Conservation (phyloP, 2,329 filamentous ascomycete species). For the Xenosphaeropsis pyriputrescens region DNA sequence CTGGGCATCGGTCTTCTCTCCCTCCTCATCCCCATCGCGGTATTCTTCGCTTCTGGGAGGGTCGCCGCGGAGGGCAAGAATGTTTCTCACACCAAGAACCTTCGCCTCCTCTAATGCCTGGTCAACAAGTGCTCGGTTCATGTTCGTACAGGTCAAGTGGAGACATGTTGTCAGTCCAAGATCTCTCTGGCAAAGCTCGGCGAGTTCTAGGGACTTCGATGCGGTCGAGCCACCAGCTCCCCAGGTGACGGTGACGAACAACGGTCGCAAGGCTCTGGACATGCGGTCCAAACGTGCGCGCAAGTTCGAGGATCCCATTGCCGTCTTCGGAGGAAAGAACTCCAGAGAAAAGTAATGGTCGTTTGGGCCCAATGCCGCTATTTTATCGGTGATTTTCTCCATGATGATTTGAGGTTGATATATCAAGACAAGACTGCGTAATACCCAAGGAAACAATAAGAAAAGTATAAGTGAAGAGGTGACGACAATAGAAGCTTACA, state of each 20-base stretch:
- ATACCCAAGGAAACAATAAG: too few species aligned
- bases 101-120: constrained; percentile 84
- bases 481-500: not conserved
- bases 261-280: constrained; percentile 75
- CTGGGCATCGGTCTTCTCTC: constrained; percentile 34
- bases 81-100: constrained; percentile 80
- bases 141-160: constrained; percentile 95
- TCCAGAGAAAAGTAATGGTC: constrained; percentile 89
- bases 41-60: constrained; percentile 86
- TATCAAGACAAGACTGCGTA: not conserved
- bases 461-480: not conserved
- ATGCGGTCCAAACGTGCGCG: constrained; percentile 89
- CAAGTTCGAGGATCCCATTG: constrained; percentile 89
- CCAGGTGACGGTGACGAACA: constrained; percentile 98
- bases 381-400: constrained; percentile 89
- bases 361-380: constrained; percentile 72
- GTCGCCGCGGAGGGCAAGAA: constrained; percentile 81
- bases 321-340: constrained; percentile 97
- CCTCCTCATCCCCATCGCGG: constrained; percentile 42
- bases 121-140: constrained; percentile 77
- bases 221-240: constrained; percentile 89
- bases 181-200: constrained; percentile 88
- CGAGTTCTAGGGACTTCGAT: constrained; percentile 80
- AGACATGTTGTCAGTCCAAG: constrained; percentile 87
- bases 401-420: constrained; percentile 6